Evolutionary conservation across 106 monocot genomes (phyloP).

Genomic region (Amphibolis antarctica): DNA sequence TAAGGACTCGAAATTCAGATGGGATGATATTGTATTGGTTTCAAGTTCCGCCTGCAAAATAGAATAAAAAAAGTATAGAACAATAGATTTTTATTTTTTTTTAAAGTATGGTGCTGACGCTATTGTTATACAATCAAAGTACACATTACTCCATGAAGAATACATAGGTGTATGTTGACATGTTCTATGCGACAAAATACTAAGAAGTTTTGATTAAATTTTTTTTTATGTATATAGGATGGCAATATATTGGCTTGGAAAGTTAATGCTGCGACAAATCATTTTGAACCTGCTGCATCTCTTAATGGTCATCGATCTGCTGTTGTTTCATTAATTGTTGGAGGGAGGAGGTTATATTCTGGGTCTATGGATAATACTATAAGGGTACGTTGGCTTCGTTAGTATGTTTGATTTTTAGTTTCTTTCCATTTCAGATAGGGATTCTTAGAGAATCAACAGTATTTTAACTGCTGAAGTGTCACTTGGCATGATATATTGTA

Average conservation of each 20-base stretch:
- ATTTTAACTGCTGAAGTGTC: too few relatives aligned
- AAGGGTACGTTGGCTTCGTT: constrained; percentile 30
- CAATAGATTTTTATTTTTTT: neutral
- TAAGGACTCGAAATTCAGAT: constrained; percentile 9
- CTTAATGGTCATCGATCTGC: constrained; percentile 57
- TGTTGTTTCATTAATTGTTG: constrained; percentile 66
- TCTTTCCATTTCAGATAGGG: neutral
- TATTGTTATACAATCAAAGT: neutral
- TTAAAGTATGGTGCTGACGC: neutral
- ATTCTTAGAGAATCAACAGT: neutral
- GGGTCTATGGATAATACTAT: constrained; percentile 77
- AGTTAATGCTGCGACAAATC: constrained; percentile 41
- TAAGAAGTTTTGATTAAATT: neutral
- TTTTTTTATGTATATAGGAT: too few relatives aligned
- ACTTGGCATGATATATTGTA: too few relatives aligned
- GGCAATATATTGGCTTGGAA: constrained; percentile 73
- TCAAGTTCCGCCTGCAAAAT: too few relatives aligned
- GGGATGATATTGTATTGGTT: too few relatives aligned
- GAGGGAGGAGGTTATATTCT: constrained; percentile 63
- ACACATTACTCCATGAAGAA: neutral
- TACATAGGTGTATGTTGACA: neutral
- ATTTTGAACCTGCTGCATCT: constrained; percentile 79
- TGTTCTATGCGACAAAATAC: neutral
- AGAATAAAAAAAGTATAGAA: neutral
- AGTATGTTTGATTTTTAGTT: neutral